Base-by-base conservation (phyloP, 768 basidiomycete genomes). In the Pisolithus marmoratus region DNA sequence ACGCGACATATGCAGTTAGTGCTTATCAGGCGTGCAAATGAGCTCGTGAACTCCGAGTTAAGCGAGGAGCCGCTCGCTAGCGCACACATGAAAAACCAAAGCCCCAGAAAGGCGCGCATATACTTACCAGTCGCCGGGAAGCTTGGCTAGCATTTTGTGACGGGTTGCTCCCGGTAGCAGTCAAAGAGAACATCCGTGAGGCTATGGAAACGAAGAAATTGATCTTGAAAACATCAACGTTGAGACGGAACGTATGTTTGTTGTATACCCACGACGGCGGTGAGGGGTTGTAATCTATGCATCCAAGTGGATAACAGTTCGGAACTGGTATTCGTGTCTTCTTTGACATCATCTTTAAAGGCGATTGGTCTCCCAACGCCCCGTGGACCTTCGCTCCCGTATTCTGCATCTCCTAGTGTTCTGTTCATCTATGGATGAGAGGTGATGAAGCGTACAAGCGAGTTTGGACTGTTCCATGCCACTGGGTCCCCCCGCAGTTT, bases 91-190 rank as follows among this genome's bases (percentile, higher is more conserved):
- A 44, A 68, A 64, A 31, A 69, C 46, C 38, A 68, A 47, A 22
- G 68, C 66, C 5, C 68, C 68, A 6, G 64, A 40, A 43, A 68
- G 62, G 48, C 62, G 64, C 12, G 59, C 31, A 53, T 68, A 66
- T 22, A 70, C n/a, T n/a, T n/a, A n/a, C 48, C 15, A 68, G 26
- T 23, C 68, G 58, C 34, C 59, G 61, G 17, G 56, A 29, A 1
- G 48, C n/a, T 0, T 24, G 22, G 40, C 54, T 41, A 5, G 57
- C 2, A 22, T 58, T 14, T 14, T 34, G 1, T 12, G 56, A 59
- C 3, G 60, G 56, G 7, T 59, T 54, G 5, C 62, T 68, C 23
- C 63, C 52, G 22, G 60, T 53, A 34, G 51, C 27, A 3, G 60
- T 66, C 48, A 68, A 43, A 37, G 60, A 48, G 47, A 69, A 70